Evolutionary conservation across 768 basidiomycete genomes (phyloP).

Genomic region (Mycena crocata): DNA sequence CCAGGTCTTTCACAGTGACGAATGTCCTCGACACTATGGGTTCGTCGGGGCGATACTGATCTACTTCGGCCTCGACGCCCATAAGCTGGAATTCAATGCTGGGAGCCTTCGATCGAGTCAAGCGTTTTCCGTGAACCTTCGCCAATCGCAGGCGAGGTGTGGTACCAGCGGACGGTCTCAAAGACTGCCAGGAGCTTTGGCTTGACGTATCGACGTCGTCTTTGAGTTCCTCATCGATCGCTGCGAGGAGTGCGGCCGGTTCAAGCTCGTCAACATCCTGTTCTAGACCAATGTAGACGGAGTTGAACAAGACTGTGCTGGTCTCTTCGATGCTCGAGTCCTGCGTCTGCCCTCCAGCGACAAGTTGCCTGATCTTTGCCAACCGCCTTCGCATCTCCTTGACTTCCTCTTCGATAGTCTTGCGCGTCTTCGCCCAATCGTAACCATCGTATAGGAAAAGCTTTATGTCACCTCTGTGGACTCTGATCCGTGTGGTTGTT

Average conservation of each 20-base stretch:
- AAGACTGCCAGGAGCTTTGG: slow-evolving; percentile 92
- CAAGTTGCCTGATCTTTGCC: slow-evolving; percentile 90
- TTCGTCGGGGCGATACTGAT: slow-evolving; percentile 68
- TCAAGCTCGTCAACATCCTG: slow-evolving; percentile 81
- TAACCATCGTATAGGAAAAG: slow-evolving; percentile 92
- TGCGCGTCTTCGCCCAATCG: slow-evolving; percentile 91
- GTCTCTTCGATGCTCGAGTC: slow-evolving; percentile 81
- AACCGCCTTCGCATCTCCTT: slow-evolving; percentile 89
- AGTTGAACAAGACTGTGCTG: slow-evolving; percentile 89
- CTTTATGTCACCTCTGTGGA: slow-evolving; percentile 71
- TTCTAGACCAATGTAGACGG: slow-evolving; percentile 92
- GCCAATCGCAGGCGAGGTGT: slow-evolving; percentile 54
- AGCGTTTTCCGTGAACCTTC: slow-evolving; percentile 65
- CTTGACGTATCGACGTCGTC: slow-evolving; percentile 80
- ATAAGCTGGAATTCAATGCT: slow-evolving; percentile 87
- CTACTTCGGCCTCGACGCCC: slow-evolving; percentile 73
- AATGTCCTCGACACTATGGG: slow-evolving; percentile 74
- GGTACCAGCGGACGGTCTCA: slow-evolving; percentile 63
- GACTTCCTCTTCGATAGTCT: slow-evolving; percentile 87
- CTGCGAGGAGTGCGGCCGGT: slow-evolving; percentile 82
- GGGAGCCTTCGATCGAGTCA: slow-evolving; percentile 80
- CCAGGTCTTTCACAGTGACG: slow-evolving; percentile 76
- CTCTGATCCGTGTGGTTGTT: slow-evolving; percentile 62
- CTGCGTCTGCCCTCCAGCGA: slow-evolving; percentile 89
- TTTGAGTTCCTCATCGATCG: slow-evolving; percentile 91